A percentile compares a stretch with the other conserved stretches of the same genome.
Evolutionary conservation across 345 rosid species (phyloP).

Genomic region (Brassica juncea): DNA sequence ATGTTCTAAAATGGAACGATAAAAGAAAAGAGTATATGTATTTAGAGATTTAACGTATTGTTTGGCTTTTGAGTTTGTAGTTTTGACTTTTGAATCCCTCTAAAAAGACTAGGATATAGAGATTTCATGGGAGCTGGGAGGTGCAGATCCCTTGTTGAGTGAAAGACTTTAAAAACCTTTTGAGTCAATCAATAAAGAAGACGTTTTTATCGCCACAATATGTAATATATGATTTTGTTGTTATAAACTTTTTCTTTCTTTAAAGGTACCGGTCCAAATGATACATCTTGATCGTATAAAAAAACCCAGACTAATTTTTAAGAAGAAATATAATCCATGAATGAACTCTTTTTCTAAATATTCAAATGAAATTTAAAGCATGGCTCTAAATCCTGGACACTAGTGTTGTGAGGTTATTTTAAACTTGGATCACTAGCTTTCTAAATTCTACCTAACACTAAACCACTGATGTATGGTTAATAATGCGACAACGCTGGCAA

Average conservation of each 20-base stretch:
- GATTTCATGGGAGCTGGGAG: slow-evolving; percentile 27
- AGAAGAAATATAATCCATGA: background rate
- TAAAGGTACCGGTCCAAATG: background rate
- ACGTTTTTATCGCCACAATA: slow-evolving; percentile 24
- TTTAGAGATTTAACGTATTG: slow-evolving; percentile 14
- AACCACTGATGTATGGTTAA: no score
- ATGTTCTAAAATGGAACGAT: background rate
- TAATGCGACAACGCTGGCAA: no score
- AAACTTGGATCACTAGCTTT: no score
- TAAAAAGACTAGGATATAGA: slow-evolving; percentile 27
- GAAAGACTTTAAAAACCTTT: slow-evolving; percentile 14
- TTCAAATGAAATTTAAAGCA: no score
- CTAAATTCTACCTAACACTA: no score
- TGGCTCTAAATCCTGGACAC: background rate
- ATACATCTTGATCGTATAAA: background rate
- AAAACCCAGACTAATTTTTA: background rate
- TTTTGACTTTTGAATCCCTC: slow-evolving; percentile 26
- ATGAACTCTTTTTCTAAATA: no score
- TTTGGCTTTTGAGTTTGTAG: slow-evolving; percentile 25
- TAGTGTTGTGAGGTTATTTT: no score
- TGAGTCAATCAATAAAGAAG: background rate
- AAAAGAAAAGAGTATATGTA: slow-evolving; percentile 14
- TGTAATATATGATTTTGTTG: slow-evolving; percentile 33
- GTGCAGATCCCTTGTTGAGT: slow-evolving; percentile 23
- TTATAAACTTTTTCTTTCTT: slow-evolving; percentile 7